Conservation (phyloP, 2,329 filamentous ascomycete genomes). For the Fusarium verrucosum region DNA sequence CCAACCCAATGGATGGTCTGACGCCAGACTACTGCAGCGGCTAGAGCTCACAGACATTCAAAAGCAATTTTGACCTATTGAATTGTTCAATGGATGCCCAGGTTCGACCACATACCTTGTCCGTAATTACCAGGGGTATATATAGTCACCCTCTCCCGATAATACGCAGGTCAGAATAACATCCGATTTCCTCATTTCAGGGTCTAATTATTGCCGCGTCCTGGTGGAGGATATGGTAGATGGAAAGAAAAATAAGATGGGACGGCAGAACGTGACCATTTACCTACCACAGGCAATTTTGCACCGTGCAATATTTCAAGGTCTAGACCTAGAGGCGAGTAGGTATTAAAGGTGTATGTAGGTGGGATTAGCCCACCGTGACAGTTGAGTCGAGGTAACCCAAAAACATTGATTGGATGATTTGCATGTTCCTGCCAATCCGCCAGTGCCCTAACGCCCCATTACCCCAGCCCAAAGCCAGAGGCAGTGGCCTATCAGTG, state of each 20-base stretch:
- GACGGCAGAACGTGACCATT: neutral
- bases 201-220: constrained; percentile 8
- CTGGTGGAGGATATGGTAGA: neutral
- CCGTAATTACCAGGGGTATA: constrained; percentile 21
- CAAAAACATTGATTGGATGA: constrained; percentile 30
- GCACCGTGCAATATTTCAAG: neutral
- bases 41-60: constrained; percentile 10
- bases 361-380: constrained; percentile 30
- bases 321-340: constrained; percentile 11
- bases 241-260: too few relatives aligned
- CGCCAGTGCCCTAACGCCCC: constrained; percentile 15
- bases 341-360: constrained; percentile 6
- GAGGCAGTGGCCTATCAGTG: neutral
- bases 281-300: neutral
- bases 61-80: constrained; percentile 19
- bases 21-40: constrained; percentile 14
- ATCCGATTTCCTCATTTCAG: constrained; percentile 5
- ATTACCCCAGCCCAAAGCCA: constrained; percentile 5
- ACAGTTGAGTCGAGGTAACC: constrained; percentile 30
- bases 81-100: constrained; percentile 10
- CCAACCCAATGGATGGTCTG: constrained; percentile 12
- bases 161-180: constrained; percentile 3
- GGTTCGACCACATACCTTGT: constrained; percentile 1
- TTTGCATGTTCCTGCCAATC: constrained; percentile 18
- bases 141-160: constrained; percentile 10